These are phyloP conservation scores for Pseudogymnoascus sp. DNA, from an alignment of 2,329 filamentous ascomycete species.

Conservation along the genomic window DNA sequence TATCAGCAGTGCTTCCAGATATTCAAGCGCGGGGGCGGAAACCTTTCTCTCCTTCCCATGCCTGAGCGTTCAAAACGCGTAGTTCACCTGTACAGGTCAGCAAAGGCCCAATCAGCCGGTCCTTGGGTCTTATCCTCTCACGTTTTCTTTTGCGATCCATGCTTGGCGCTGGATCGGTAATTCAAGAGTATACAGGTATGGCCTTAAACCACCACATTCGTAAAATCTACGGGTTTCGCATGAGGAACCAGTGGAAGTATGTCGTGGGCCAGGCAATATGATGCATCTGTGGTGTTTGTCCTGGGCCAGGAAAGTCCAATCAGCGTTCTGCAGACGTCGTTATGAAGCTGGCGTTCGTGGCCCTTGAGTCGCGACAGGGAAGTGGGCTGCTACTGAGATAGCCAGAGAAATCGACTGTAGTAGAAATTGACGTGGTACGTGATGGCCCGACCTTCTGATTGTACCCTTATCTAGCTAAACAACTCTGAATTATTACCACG, in stretches of 20 bases:
- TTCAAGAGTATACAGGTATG: constrained; percentile 20
- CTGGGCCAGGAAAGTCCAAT: constrained; percentile 5
- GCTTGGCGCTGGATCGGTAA: constrained; percentile 26
- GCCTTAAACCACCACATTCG: constrained; percentile 29
- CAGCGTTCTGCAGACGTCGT: background rate
- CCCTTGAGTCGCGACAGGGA: background rate
- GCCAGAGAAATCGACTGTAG: constrained; percentile 2
- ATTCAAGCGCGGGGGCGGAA: constrained; percentile 19
- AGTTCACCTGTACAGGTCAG: constrained; percentile 60
- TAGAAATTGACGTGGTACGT: constrained; percentile 7
- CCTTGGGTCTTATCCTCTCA: constrained; percentile 28
- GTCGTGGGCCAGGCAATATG: constrained; percentile 25
- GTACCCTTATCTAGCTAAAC: background rate
- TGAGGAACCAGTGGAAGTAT: constrained; percentile 25
- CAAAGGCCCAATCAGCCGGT: background rate
- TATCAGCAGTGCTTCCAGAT: constrained; percentile 20
- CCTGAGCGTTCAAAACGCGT: constrained; percentile 75
- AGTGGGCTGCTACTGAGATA: background rate
- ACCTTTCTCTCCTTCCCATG: constrained; percentile 88
- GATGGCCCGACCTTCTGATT: background rate
- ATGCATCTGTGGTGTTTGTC: constrained; percentile 26
- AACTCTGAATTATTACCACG: background rate
- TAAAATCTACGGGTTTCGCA: constrained; percentile 26
- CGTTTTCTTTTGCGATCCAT: constrained; percentile 61
- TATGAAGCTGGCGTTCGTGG: background rate